Base-by-base conservation (phyloP, 2,329 filamentous ascomycete genomes). In the Trichoderma afroharzianum region DNA sequence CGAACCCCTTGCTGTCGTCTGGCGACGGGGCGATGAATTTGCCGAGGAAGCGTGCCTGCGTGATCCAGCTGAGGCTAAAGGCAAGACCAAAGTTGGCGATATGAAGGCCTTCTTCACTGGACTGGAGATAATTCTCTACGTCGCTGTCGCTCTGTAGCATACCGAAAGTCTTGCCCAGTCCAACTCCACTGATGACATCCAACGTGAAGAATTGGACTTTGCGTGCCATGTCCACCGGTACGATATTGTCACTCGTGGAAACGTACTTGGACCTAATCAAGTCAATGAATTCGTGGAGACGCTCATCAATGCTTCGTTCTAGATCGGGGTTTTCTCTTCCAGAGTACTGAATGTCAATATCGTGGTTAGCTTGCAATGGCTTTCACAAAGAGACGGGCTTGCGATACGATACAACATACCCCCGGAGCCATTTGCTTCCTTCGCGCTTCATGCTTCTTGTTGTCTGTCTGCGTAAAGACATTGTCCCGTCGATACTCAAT, bases 241-340 rank as follows among this genome's bases (percentile, higher is more conserved):
- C 74, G 11, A 78, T 73, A 0, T 72, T 71, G 6, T 63, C 21
- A 1, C 79, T 73, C 6, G 74, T 78, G 0, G 82, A 82, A 3
- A 83, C 74, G 68, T 88, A 88, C 55, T 83, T 84, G 3, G 73
- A 74, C 30, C 79, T 78, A 30, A 88, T 79, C 2, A 88, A 81
- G 2, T 78, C 39, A 12, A 88, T 68, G 0, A 88, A 76, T 12
- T 86, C 82, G 36, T 79, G 73, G 8, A 89, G 77, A 12, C 84
- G 82, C 6, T 78, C 73, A 71, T 90, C 84, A 30, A 90, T 82
- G 5, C 84, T 81, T 0, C 76, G 74, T 72, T 89, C 87, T 3
- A 89, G 77, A 1, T 81, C 72, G 9, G 81, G 79, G 43, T 88
- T 88, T 63, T 88, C 87, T 68, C 85, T 83, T 3, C 87, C 87